These are phyloP conservation scores for Aquilaria yunnanensis DNA, from an alignment of 345 rosid species.

Conservation along the genomic window DNA sequence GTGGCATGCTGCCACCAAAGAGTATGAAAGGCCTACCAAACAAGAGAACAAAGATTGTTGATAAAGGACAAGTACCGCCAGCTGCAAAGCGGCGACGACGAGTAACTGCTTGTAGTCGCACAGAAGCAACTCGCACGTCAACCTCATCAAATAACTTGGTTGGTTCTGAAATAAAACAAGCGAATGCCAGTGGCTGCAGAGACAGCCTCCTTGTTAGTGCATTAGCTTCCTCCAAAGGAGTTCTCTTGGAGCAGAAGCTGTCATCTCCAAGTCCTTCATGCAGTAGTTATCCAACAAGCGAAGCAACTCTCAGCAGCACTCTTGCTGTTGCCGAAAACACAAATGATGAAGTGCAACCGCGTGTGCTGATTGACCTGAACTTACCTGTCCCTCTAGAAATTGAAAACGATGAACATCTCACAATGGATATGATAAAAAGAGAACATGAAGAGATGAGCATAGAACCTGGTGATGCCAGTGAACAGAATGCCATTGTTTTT, in stretches of 20 bases:
- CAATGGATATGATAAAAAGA: slow-evolving; percentile 11
- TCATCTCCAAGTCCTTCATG: slow-evolving; percentile 25
- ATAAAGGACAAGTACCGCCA: slow-evolving; percentile 16
- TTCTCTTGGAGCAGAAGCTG: slow-evolving; percentile 22
- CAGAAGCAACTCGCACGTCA: slow-evolving; percentile 14
- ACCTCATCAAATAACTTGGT: background rate
- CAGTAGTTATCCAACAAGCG: slow-evolving; percentile 20
- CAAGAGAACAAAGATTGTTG: slow-evolving; percentile 18
- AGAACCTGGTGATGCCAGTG: slow-evolving; percentile 3
- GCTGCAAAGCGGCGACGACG: slow-evolving; percentile 20
- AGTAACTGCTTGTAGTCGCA: slow-evolving; percentile 18
- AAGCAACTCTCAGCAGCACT: slow-evolving; percentile 14
- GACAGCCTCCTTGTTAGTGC: slow-evolving; percentile 10
- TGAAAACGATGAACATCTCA: slow-evolving; percentile 20
- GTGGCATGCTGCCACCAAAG: slow-evolving; percentile 15
- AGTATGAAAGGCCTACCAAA: slow-evolving; percentile 11
- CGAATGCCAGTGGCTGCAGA: slow-evolving; percentile 11
- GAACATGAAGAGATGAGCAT: slow-evolving; percentile 8
- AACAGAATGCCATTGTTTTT: background rate
- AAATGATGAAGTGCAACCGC: slow-evolving; percentile 18
- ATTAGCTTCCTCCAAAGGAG: slow-evolving; percentile 9
- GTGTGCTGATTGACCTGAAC: slow-evolving; percentile 44
- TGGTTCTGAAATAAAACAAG: slow-evolving; percentile 18
- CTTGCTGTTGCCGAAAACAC: slow-evolving; percentile 10
- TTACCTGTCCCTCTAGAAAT: slow-evolving; percentile 34